Base-by-base conservation (phyloP, 2,329 filamentous ascomycete species). In the Xylariaceae sp. region DNA sequence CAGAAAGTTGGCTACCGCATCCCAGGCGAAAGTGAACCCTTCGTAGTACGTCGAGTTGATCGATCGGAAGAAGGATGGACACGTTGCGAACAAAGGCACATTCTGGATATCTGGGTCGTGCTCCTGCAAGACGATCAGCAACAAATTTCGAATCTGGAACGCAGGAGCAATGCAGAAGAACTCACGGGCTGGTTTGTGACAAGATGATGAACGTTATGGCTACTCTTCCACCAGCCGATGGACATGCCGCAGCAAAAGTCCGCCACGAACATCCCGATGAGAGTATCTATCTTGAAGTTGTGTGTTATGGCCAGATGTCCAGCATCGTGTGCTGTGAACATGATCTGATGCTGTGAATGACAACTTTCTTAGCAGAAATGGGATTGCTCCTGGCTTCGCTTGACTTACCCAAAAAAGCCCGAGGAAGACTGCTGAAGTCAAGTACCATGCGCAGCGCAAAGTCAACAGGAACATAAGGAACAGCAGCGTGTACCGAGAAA, bases 191-290 rank as follows among this genome's bases (percentile, higher is more conserved):
- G 74, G 71, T 87, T 87, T 41, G 84, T 86, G 50, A 87, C 71
- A 3, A 87, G 75, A 59, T 87, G 84, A 65, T 87, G 84, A 3
- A 87, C 81, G 50, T 87, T 87, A 71, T 87, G 84, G 47, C 79
- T 84, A 61, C 79, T 80, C 72, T 87, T 87, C 83, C 83, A 87
- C 83, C 83, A 87, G 16, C 83, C 83, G 48, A 87, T 82, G 3
- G 81, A 84, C 16, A 87, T 72, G 34, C 83, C 83, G 56, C 83
- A 84, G 71, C 81, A 82, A 60, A 86, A 84, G 62, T 86, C 82
- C 42, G 80, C 83, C 34, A 87, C 74, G 60, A 86, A 83, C 53
- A 84, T 76, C 44, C 76, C 83, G 49, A 87, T 82, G 4, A 84
- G 62, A 0, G 80, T 83, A 63, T 87, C 83, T 16, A 72, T 59